These are phyloP conservation scores for Agaricus sinodeliciosus DNA, from an alignment of 768 basidiomycete genomes.

Conservation along the genomic window DNA sequence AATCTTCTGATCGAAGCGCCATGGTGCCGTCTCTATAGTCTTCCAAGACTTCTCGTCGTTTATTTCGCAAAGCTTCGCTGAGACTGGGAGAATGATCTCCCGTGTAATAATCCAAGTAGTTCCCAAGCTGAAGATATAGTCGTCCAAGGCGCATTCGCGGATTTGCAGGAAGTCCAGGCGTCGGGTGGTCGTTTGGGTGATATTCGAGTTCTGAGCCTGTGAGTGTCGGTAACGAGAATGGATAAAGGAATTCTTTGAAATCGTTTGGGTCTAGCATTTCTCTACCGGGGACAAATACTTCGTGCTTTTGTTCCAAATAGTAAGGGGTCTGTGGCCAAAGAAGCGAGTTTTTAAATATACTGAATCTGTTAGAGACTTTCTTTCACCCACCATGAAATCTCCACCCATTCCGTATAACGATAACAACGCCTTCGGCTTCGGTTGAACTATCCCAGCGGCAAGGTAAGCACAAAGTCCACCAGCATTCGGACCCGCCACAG, in stretches of 20 bases:
- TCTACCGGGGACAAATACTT: conserved; percentile 47
- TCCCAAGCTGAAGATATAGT: conserved; percentile 54
- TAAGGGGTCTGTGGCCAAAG: conserved; percentile 31
- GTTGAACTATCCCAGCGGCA: conserved; percentile 40
- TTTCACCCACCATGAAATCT: conserved; percentile 36
- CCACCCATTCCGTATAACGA: conserved; percentile 65
- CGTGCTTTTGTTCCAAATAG: conserved; percentile 40
- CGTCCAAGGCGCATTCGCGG: conserved; percentile 53
- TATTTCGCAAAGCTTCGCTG: conserved; percentile 32
- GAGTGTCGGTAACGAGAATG: conserved; percentile 22
- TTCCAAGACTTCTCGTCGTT: conserved; percentile 7
- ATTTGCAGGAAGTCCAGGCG: conserved; percentile 56
- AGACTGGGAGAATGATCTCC: conserved; percentile 40
- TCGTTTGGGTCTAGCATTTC: conserved; percentile 45
- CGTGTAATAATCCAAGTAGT: conserved; percentile 53
- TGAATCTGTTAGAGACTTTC: neutral
- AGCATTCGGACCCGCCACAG: conserved; percentile 51
- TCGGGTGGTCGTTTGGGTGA: conserved; percentile 34
- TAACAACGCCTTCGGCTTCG: conserved; percentile 47
- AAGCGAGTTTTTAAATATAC: neutral
- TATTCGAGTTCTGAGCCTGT: conserved; percentile 43
- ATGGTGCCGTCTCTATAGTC: neutral
- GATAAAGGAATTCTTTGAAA: conserved; percentile 43
- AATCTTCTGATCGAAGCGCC: conserved; percentile 3
- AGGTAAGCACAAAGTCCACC: conserved; percentile 63